Evolutionary conservation across 352 stramenopile genomes (phyloP).

Genomic region (Globisporangium barbulae): DNA sequence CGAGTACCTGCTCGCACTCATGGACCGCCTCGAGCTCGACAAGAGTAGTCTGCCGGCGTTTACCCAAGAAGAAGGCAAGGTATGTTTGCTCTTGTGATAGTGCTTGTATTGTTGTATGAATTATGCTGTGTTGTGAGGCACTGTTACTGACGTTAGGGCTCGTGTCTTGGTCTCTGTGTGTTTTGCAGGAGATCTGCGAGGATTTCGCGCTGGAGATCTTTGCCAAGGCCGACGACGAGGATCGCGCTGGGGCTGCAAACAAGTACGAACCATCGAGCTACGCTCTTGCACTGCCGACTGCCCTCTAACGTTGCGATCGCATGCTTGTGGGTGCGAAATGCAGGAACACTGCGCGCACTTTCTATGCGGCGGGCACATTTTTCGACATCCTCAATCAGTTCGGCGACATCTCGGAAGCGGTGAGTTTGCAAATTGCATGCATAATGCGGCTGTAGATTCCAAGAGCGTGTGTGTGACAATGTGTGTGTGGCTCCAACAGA

Average conservation of each 20-base stretch:
- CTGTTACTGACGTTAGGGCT: background rate
- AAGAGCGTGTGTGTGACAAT: background rate
- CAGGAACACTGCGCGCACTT: constrained; percentile 92
- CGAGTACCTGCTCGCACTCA: constrained; percentile 86
- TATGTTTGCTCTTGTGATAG: constrained; percentile 25
- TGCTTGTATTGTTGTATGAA: background rate
- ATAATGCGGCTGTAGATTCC: background rate
- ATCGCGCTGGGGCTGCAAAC: constrained; percentile 84
- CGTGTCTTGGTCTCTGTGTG: background rate
- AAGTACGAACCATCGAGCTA: constrained; percentile 51
- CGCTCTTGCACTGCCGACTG: no score
- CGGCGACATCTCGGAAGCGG: constrained; percentile 77
- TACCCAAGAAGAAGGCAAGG: constrained; percentile 89
- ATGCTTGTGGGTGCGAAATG: constrained; percentile 3
- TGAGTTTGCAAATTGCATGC: constrained; percentile 23
- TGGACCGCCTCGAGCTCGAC: constrained; percentile 91
- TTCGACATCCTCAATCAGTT: constrained; percentile 97
- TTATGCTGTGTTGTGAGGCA: background rate
- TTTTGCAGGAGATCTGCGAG: constrained; percentile 71
- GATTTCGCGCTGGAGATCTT: constrained; percentile 93
- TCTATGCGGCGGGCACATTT: constrained; percentile 95
- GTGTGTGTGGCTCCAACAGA: constrained; percentile 19
- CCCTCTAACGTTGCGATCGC: background rate
- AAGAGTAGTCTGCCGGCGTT: constrained; percentile 90
- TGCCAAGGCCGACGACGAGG: constrained; percentile 92